Evolutionary conservation across 495 filamentous ascomycete species (phyloP).

Genomic region (Aspergillus coremiiformis): DNA sequence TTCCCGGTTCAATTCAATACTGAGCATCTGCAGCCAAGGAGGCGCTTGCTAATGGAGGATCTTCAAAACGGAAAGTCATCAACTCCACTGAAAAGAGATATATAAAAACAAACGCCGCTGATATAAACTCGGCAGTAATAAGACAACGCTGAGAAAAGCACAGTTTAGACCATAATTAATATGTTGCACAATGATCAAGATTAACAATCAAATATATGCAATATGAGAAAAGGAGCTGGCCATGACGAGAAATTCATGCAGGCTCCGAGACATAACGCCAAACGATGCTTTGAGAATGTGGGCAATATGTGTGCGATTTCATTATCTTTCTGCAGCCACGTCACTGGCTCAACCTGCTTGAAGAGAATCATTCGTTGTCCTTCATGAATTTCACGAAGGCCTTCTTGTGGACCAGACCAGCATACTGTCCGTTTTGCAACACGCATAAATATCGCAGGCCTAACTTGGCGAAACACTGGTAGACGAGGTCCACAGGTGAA

Average conservation of each 20-base stretch:
- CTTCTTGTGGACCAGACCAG: slow-evolving; percentile 95
- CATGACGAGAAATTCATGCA: background rate
- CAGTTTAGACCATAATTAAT: background rate
- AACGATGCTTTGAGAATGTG: background rate
- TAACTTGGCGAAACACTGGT: slow-evolving; percentile 93
- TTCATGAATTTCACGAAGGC: slow-evolving; percentile 92
- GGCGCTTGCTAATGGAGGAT: background rate
- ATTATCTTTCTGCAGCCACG: background rate
- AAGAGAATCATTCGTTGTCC: slow-evolving; percentile 52
- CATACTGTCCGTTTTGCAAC: slow-evolving; percentile 71
- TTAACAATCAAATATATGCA: background rate
- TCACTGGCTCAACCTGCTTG: background rate
- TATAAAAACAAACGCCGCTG: slow-evolving; percentile 2
- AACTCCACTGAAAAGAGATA: background rate
- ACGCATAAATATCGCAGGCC: slow-evolving; percentile 92
- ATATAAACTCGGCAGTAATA: slow-evolving; percentile 3
- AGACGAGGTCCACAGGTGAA: slow-evolving; percentile 90
- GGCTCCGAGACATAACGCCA: background rate
- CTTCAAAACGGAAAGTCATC: background rate
- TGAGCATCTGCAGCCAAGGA: background rate
- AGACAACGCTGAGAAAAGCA: background rate
- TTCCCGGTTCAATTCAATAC: background rate
- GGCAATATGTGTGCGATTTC: background rate
- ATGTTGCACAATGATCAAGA: background rate
- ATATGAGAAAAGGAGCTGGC: background rate